phyloP scores from a whole-genome alignment of 441 rosid species.

The Gossypium schwendimanii region DNA sequence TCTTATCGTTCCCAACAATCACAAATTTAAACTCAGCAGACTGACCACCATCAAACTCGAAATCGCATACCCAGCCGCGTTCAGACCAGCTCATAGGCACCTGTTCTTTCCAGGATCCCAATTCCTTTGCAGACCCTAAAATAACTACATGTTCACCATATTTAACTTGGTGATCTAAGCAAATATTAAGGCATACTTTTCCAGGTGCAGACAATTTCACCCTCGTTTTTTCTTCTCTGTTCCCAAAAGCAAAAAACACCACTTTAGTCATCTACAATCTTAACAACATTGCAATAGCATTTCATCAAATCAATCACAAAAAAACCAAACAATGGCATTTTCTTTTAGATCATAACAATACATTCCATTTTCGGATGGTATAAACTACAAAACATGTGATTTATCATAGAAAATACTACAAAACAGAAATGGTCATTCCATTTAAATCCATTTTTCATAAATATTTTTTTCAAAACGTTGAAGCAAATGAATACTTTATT shows the following conservation, averaged over 20 bases:
- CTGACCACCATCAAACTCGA: slow-evolving; percentile 52
- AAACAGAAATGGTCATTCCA: background rate
- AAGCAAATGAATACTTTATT: too few relatives aligned
- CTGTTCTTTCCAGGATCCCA: slow-evolving; percentile 79
- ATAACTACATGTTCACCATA: slow-evolving; percentile 74
- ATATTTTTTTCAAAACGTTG: background rate
- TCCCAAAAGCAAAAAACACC: slow-evolving; percentile 4
- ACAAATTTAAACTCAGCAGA: slow-evolving; percentile 71
- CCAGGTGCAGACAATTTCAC: slow-evolving; percentile 29
- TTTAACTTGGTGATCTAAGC: slow-evolving; percentile 68
- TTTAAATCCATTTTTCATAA: background rate
- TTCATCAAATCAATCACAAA: background rate
- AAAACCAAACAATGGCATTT: background rate
- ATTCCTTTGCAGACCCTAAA: slow-evolving; percentile 64
- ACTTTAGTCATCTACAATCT: background rate
- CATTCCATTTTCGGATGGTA: background rate
- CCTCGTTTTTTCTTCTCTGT: slow-evolving; percentile 51
- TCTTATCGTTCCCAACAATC: slow-evolving; percentile 42
- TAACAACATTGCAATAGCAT: background rate
- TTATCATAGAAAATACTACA: background rate
- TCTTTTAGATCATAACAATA: background rate
- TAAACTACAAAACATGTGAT: background rate
- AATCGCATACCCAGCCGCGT: slow-evolving; percentile 70
- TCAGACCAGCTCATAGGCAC: slow-evolving; percentile 75
- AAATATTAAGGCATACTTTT: slow-evolving; percentile 42